Evolutionary conservation across 1,139 yeast species (phyloP), one percentile per base, ranked within the genome.

Genomic region (Pichia sp.): DNA sequence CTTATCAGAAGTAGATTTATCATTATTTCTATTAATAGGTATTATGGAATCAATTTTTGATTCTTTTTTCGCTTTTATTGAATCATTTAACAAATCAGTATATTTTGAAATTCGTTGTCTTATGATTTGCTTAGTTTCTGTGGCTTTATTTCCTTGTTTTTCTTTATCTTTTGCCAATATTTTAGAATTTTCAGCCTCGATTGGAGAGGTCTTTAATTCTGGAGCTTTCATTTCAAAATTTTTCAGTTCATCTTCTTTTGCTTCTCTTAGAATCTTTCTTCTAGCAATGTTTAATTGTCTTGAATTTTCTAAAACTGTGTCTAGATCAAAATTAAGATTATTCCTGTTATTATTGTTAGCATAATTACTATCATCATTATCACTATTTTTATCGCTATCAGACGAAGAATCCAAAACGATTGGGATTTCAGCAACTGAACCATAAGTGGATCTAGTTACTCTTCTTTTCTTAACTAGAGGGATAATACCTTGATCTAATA

Each of bases 391-490:
- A 5, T 39, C 41, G 16, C n/a, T 14, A n/a, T 37, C 37, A 10
- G 43, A 31, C 4, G 41, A 38, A 3, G 48, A 45, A 26, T 44
- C 47, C 13, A 45, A 23, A 10, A 45, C 42, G 11, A 45, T 45
- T 10, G 48, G 46, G 13, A 34, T 25, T 16, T 42, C 46, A 19
- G 22, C 37, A 5, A 34, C 22, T 6, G 46, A 33, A 13, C 48
- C 48, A n/a, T 27, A 33, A 10, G 35, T 30, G 6, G 39, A 35
- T 21, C 48, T 40, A 3, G 48, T 44, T 6, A 44, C 15, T 20
- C 47, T 41, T 25, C 41, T 41, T 21, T 25, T 35, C 19, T 29
- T 29, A 8, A n/a, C n/a, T n/a, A n/a, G n/a, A n/a, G n/a, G n/a
- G n/a, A n/a, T n/a, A n/a, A n/a, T n/a, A n/a, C n/a, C n/a, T n/a